phyloP scores from a whole-genome alignment of 345 rosid genomes.

The Litchi chinensis region DNA sequence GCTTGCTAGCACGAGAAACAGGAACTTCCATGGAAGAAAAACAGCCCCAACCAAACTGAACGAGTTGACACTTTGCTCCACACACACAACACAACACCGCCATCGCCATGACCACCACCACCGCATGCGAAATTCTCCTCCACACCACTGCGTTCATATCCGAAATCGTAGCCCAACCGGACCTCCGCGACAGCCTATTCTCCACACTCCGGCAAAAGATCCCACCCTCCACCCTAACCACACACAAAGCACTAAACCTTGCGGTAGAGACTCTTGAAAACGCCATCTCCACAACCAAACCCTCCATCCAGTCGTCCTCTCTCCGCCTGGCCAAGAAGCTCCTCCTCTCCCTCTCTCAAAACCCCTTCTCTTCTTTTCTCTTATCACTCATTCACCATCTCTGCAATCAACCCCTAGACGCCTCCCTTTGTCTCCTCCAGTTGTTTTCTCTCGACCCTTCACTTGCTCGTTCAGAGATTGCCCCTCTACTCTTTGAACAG shows the following conservation, averaged over 20 bases:
- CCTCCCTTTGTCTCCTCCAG: conserved; percentile 42
- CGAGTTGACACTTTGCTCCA: not conserved
- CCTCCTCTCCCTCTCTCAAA: conserved; percentile 43
- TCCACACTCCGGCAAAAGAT: conserved; percentile 36
- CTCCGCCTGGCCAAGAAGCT: conserved; percentile 51
- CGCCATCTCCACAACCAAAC: conserved; percentile 35
- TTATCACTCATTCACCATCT: conserved; percentile 52
- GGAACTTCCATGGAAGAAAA: not conserved
- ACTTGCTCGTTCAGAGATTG: conserved; percentile 48
- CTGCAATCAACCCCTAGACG: conserved; percentile 38
- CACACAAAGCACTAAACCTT: conserved; percentile 38
- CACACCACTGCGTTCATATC: conserved; percentile 43
- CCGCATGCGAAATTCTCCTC: conserved; percentile 44
- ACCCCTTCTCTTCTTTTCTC: conserved; percentile 48
- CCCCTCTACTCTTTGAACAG: conserved; percentile 50
- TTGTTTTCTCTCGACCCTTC: conserved; percentile 53
- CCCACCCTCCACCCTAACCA: conserved; percentile 22
- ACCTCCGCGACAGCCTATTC: conserved; percentile 47
- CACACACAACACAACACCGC: conserved; percentile 3
- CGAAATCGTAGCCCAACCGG: conserved; percentile 40
- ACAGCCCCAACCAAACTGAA: not conserved
- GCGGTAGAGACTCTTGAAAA: conserved; percentile 54
- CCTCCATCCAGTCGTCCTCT: conserved; percentile 38
- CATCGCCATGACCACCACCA: conserved; percentile 12
- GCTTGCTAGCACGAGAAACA: conserved; percentile 6